Percentiles rank a stretch among this genome's conserved stretches.
Evolutionary conservation across 495 filamentous ascomycete genomes (phyloP).

Genomic region (Hypoxylon lienhwacheense): DNA sequence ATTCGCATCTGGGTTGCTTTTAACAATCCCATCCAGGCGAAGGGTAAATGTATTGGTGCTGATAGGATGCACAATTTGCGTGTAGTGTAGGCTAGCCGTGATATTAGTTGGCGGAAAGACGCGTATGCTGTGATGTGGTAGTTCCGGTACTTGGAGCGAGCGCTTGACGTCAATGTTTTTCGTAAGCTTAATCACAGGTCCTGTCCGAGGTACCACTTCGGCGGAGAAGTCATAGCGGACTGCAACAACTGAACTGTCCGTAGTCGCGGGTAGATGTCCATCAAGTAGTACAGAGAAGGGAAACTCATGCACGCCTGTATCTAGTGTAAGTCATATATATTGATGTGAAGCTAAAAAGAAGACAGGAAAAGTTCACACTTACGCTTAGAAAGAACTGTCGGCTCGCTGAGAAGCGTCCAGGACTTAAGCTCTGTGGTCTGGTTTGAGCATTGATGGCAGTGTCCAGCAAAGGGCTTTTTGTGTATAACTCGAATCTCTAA

Average conservation of each 20-base stretch:
- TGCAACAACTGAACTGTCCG: conserved; percentile 68
- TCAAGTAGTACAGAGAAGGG: conserved; percentile 92
- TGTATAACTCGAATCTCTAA: conserved; percentile 68
- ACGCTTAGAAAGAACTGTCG: conserved; percentile 64
- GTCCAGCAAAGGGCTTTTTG: conserved; percentile 73
- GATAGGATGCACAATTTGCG: conserved; percentile 83
- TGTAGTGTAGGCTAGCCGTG: conserved; percentile 75
- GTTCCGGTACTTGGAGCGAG: conserved; percentile 60
- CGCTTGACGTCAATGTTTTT: conserved; percentile 72
- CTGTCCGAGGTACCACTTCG: conserved; percentile 63
- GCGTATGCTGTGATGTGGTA: conserved; percentile 78
- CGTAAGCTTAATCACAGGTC: conserved; percentile 58
- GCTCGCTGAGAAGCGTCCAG: conserved; percentile 76
- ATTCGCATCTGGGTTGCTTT: conserved; percentile 56
- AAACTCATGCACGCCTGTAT: conserved; percentile 66
- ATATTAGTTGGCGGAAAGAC: conserved; percentile 97
- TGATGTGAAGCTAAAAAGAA: not conserved
- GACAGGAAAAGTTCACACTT: conserved; percentile 16
- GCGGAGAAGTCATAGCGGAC: conserved; percentile 80
- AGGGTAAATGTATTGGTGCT: conserved; percentile 78
- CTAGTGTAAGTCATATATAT: conserved; percentile 23
- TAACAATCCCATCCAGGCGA: conserved; percentile 76
- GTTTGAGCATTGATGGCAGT: conserved; percentile 75
- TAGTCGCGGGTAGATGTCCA: conserved; percentile 81
- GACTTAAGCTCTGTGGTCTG: conserved; percentile 70